phyloP scores from a whole-genome alignment of 2,329 filamentous ascomycete genomes.

The Fusarium ambrosium region DNA sequence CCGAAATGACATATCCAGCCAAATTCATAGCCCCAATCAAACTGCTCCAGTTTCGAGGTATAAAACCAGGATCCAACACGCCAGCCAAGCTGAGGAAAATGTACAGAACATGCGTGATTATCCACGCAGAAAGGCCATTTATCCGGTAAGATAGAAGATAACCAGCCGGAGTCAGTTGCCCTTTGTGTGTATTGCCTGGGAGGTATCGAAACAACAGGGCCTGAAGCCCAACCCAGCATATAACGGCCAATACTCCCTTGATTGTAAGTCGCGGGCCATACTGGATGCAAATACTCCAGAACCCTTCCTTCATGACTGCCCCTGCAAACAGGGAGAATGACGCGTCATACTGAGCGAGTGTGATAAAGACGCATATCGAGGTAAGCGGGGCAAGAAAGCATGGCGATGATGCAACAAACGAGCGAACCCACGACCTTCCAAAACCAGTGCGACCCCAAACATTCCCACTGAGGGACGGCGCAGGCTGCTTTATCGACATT shows the following conservation, averaged over 20 bases:
- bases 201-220: conserved; percentile 30
- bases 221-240: conserved; percentile 31
- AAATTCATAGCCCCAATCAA: conserved; percentile 56
- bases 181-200: conserved; percentile 42
- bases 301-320: conserved; percentile 21
- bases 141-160: conserved; percentile 58
- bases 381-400: conserved; percentile 41
- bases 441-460: conserved; percentile 45
- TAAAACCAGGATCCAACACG: conserved; percentile 54
- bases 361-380: conserved; percentile 43
- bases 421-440: conserved; percentile 41
- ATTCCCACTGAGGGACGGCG: neutral
- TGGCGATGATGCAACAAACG: conserved; percentile 42
- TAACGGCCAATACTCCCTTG: conserved; percentile 26
- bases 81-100: conserved; percentile 44
- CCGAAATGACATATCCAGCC: conserved; percentile 46
- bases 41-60: conserved; percentile 58
- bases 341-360: conserved; percentile 39
- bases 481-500: neutral
- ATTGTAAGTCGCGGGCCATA: conserved; percentile 32
- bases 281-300: conserved; percentile 33
- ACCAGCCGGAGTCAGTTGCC: conserved; percentile 59
- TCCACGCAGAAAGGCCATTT: conserved; percentile 59
- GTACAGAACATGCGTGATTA: conserved; percentile 54
- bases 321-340: conserved; percentile 28